phyloP scores from a whole-genome alignment of 257 asterid species.

The Solanum tacnaense region DNA sequence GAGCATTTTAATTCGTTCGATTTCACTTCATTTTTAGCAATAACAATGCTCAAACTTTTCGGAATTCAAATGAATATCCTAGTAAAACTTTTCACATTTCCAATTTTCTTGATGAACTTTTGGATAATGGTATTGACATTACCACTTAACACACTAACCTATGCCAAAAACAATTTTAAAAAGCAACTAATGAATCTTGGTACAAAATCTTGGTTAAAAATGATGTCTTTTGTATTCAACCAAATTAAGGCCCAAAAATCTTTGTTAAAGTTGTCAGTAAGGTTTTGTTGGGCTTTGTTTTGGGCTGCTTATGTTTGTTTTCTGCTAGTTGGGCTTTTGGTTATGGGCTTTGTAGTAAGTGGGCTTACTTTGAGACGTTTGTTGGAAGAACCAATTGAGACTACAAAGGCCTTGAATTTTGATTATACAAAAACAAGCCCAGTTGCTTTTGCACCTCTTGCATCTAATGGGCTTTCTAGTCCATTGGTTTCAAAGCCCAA shows the following conservation, averaged over 20 bases:
- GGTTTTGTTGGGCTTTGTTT: slow-evolving; percentile 26
- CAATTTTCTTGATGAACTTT: slow-evolving; percentile 17
- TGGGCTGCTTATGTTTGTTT: slow-evolving; percentile 36
- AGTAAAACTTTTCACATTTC: slow-evolving; percentile 26
- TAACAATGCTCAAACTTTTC: slow-evolving; percentile 20
- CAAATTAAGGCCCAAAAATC: slow-evolving; percentile 20
- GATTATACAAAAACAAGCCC: slow-evolving; percentile 57
- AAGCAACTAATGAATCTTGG: slow-evolving; percentile 13
- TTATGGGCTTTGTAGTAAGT: slow-evolving; percentile 28
- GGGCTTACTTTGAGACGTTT: slow-evolving; percentile 22
- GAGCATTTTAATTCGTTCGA: slow-evolving; percentile 5
- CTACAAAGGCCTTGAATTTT: slow-evolving; percentile 30
- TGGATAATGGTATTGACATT: slow-evolving; percentile 22
- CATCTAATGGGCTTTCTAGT: slow-evolving; percentile 1
- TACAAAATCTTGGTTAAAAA: slow-evolving; percentile 2
- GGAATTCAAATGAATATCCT: slow-evolving; percentile 29
- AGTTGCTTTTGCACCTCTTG: slow-evolving; percentile 33
- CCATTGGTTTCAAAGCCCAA: neutral
- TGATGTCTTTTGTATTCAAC: slow-evolving; percentile 11
- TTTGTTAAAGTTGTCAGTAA: slow-evolving; percentile 16
- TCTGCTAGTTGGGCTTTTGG: slow-evolving; percentile 26
- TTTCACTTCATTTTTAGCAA: slow-evolving; percentile 11
- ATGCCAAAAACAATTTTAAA: slow-evolving; percentile 20
- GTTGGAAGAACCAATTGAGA: slow-evolving; percentile 39
- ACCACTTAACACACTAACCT: slow-evolving; percentile 26